Base-by-base conservation (phyloP, 1,284 basidiomycete species). In the Chiua sp. region DNA sequence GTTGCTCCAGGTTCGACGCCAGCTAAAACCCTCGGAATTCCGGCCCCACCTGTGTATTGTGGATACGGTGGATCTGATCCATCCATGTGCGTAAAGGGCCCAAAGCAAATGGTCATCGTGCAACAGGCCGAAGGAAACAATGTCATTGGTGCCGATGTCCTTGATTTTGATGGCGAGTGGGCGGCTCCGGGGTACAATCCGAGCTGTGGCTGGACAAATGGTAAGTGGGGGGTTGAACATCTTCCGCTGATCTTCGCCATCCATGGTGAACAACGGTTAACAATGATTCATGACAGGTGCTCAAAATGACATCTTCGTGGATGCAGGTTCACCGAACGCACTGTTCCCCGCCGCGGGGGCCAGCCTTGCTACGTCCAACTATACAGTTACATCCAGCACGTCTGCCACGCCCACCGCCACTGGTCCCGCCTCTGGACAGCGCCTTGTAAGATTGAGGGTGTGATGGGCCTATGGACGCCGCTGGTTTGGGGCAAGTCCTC, bases 101-200 rank as follows among this genome's bases (percentile, higher is more conserved):
- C 66, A 7, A 67, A 70, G 55, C 35, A 57, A 20, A 0, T 55
- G 0, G 0, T 68, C 0, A 47, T 68, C 23, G 53, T 23, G 35
- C 2, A 70, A n/a, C 68, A 67, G 23, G 0, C 0, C 2, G 64
- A 66, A 0, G 0, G 3, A 26, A 59, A 70, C 51, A 67, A 70
- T 23, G 55, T 70, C 37, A 5, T 5, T 11, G 7, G 16, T 0
- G 46, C 50, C 3, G 3, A 10, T 0, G 66, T 63, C 47, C 0
- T 1, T 2, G 63, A 63, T 22, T 0, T 3, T 32, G 7, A 18
- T 16, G 63, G 66, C 16, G 0, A n/a, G 2, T 16, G 0, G n/a
- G 59, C 55, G 16, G 30, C 3, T 37, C 63, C 68, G 1, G 57
- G 0, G n/a, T 67, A 70, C 51, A 67, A 68, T 26, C 0, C 0